Conservation (phyloP, 192 early-diverging fungal genomes). For the Linderina pennispora region DNA sequence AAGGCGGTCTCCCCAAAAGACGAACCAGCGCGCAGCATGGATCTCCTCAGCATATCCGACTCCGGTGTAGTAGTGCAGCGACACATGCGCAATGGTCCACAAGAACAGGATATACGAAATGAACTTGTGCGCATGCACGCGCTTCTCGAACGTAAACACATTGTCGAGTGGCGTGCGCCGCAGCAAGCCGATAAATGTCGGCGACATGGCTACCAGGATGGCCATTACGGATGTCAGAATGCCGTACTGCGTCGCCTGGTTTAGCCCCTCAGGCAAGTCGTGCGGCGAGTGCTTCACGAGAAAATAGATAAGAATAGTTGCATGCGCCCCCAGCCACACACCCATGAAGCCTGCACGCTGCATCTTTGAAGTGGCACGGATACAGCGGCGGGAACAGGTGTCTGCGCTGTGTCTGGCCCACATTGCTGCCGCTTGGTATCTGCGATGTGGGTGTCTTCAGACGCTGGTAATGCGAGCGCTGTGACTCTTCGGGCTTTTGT, state of each 20-base stretch:
- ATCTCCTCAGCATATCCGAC: slow-evolving; percentile 28
- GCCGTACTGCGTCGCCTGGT: slow-evolving; percentile 37
- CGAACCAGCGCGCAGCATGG: slow-evolving; percentile 10
- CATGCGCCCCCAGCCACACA: slow-evolving; percentile 30
- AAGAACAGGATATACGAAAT: slow-evolving; percentile 61
- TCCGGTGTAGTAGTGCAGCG: slow-evolving; percentile 43
- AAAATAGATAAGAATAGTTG: slow-evolving; percentile 33
- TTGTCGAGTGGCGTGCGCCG: slow-evolving; percentile 53
- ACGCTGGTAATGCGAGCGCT: too few relatives aligned
- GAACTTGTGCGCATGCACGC: slow-evolving; percentile 69
- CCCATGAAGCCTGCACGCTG: slow-evolving; percentile 45
- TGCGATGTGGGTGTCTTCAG: too few relatives aligned
- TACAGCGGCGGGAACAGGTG: slow-evolving; percentile 36
- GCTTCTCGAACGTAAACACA: slow-evolving; percentile 64
- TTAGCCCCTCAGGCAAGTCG: slow-evolving; percentile 41
- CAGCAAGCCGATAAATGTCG: slow-evolving; percentile 59
- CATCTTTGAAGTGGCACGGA: slow-evolving; percentile 47
- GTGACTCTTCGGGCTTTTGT: too few relatives aligned
- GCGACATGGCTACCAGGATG: slow-evolving; percentile 58
- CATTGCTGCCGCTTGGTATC: too few relatives aligned
- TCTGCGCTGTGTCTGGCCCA: slow-evolving; percentile 22
- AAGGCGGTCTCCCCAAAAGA: slow-evolving; percentile 38
- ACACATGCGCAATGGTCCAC: slow-evolving; percentile 60
- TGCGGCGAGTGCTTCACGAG: slow-evolving; percentile 9
- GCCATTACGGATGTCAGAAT: slow-evolving; percentile 44